Evolutionary conservation across 768 basidiomycete genomes (phyloP).

Genomic region (Termitomyces sp.): DNA sequence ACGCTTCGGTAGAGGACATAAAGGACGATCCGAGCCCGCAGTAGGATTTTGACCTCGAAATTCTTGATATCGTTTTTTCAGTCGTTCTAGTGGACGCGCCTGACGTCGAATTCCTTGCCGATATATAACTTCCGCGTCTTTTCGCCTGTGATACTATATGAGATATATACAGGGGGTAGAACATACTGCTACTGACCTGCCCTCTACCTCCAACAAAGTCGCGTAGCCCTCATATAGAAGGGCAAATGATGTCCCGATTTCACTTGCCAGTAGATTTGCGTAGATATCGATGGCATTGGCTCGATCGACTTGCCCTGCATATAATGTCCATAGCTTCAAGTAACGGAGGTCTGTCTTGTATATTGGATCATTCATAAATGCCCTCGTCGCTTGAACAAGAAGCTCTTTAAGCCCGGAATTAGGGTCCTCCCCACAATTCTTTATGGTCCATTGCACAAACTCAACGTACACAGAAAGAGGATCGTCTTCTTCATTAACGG

Average conservation of each 20-base stretch:
- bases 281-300: slow-evolving; percentile 66
- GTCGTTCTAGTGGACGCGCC: slow-evolving; percentile 77
- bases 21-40: slow-evolving; percentile 15
- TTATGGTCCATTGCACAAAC: slow-evolving; percentile 87
- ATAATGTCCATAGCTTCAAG: slow-evolving; percentile 86
- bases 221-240: slow-evolving; percentile 93
- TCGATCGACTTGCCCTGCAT: slow-evolving; percentile 75
- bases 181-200: slow-evolving; percentile 45
- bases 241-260: slow-evolving; percentile 73
- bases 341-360: slow-evolving; percentile 90
- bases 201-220: slow-evolving; percentile 63
- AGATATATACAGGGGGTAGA: not conserved
- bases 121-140: slow-evolving; percentile 80
- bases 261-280: slow-evolving; percentile 63
- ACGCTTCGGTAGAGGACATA: slow-evolving; percentile 18
- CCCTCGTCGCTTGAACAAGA: slow-evolving; percentile 76
- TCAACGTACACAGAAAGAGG: slow-evolving; percentile 80
- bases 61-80: slow-evolving; percentile 76
- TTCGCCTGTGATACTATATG: slow-evolving; percentile 36
- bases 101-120: slow-evolving; percentile 75
- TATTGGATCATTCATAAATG: slow-evolving; percentile 76
- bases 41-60: slow-evolving; percentile 56
- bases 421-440: slow-evolving; percentile 67
- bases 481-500: slow-evolving; percentile 74
- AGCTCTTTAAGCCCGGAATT: slow-evolving; percentile 74